phyloP scores from a whole-genome alignment of 2,329 filamentous ascomycete species.

The Amesomyces nigricolor region DNA sequence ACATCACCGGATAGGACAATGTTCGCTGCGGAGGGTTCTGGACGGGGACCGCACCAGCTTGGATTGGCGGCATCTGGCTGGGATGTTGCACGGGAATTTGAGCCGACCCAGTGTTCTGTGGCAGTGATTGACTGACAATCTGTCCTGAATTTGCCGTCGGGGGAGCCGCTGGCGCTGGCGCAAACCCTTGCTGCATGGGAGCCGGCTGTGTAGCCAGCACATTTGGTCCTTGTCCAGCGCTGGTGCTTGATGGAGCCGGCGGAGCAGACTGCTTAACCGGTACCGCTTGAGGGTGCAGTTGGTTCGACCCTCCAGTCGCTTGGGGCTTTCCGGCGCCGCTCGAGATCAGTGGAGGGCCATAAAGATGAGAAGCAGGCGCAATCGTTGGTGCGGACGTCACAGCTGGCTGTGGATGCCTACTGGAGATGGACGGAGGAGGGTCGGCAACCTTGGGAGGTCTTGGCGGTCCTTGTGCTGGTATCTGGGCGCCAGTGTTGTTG shows the following conservation, averaged over 20 bases:
- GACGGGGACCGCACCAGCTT: background rate
- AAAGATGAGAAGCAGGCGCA: background rate
- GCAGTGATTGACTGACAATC: background rate
- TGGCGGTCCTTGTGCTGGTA: too few species aligned
- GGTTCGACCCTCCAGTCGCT: background rate
- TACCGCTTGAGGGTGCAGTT: background rate
- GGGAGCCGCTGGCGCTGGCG: background rate
- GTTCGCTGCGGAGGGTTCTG: background rate
- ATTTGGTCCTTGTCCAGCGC: background rate
- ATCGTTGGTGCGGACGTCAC: background rate
- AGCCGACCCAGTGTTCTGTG: background rate
- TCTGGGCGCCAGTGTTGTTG: background rate
- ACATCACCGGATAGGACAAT: background rate
- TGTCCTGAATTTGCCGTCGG: background rate
- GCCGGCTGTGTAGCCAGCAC: background rate
- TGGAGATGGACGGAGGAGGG: too few species aligned
- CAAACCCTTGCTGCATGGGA: background rate
- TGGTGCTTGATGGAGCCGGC: background rate
- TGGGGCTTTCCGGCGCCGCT: background rate
- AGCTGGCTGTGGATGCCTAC: background rate
- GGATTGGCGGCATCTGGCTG: background rate
- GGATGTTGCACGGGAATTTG: background rate
- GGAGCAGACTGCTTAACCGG: background rate
- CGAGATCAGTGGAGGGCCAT: background rate
- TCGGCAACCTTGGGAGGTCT: too few species aligned